phyloP scores from a whole-genome alignment of 2,329 filamentous ascomycete genomes.

The Camillea tinctor region DNA sequence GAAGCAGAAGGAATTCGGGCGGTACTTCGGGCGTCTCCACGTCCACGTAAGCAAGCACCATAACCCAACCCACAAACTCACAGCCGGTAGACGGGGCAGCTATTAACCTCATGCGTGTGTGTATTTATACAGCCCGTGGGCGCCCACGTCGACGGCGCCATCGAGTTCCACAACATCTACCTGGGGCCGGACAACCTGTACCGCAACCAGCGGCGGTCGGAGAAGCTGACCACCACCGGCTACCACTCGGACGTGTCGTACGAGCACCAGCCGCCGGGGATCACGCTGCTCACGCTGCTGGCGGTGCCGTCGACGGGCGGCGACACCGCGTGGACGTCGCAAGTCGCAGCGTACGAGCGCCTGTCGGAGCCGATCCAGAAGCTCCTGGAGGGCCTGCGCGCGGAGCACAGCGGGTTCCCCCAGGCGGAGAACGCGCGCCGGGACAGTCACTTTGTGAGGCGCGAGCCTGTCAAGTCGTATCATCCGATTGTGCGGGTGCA shows the following conservation, averaged over 20 bases:
- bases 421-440: constrained; percentile 37
- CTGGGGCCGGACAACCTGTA: constrained; percentile 45
- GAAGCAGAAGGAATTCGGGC: constrained; percentile 38
- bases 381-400: constrained; percentile 37
- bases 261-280: constrained; percentile 41
- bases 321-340: constrained; percentile 39
- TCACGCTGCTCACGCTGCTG: constrained; percentile 40
- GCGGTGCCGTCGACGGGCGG: constrained; percentile 38
- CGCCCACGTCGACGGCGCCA: constrained; percentile 41
- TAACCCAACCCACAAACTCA: neutral
- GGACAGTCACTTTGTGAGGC: constrained; percentile 43
- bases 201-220: constrained; percentile 34
- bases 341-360: constrained; percentile 37
- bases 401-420: constrained; percentile 39
- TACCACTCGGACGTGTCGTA: constrained; percentile 45
- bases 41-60: constrained; percentile 33
- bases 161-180: constrained; percentile 48
- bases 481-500: constrained; percentile 70
- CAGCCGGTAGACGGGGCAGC: neutral
- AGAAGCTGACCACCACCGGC: constrained; percentile 36
- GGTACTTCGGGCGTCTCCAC: constrained; percentile 40
- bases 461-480: constrained; percentile 62
- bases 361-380: constrained; percentile 37
- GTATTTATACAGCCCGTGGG: constrained; percentile 36
- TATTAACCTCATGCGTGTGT: too few relatives aligned